Percentiles rank a stretch among this genome's conserved stretches.
Evolutionary conservation across 257 asterid genomes (phyloP).

Genomic region (Penstemon barbatus): DNA sequence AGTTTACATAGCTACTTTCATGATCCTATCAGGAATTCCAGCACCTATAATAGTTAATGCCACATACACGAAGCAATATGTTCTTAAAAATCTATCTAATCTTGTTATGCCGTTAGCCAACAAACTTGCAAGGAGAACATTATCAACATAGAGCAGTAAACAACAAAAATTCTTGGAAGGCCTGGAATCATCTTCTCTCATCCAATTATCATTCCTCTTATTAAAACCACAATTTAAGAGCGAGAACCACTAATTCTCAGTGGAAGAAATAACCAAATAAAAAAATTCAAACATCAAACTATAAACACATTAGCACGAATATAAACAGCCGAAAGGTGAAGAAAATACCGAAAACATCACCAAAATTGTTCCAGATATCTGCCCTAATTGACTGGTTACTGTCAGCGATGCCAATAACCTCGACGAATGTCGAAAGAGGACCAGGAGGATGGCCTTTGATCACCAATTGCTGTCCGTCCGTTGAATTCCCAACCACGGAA

Average conservation of each 20-base stretch:
- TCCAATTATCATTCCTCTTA: too few species aligned
- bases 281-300: background rate
- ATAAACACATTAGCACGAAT: conserved; percentile 1
- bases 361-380: conserved; percentile 83
- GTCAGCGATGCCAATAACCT: conserved; percentile 90
- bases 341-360: conserved; percentile 65
- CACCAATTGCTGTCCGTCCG: conserved; percentile 75
- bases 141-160: background rate
- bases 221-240: background rate
- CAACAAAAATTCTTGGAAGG: background rate
- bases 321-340: background rate
- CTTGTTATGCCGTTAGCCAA: background rate
- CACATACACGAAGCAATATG: too few species aligned
- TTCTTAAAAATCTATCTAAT: background rate
- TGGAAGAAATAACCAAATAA: background rate
- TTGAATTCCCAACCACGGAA: conserved; percentile 72
- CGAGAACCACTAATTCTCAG: background rate
- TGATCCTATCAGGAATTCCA: too few species aligned
- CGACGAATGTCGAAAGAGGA: conserved; percentile 72
- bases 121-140: background rate
- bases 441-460: conserved; percentile 68
- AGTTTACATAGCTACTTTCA: background rate
- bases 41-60: too few species aligned
- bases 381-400: conserved; percentile 63
- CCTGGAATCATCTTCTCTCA: background rate